These are phyloP conservation scores for Metschnikowia orientalis DNA, from an alignment of 805 yeast species.

Conservation along the genomic window DNA sequence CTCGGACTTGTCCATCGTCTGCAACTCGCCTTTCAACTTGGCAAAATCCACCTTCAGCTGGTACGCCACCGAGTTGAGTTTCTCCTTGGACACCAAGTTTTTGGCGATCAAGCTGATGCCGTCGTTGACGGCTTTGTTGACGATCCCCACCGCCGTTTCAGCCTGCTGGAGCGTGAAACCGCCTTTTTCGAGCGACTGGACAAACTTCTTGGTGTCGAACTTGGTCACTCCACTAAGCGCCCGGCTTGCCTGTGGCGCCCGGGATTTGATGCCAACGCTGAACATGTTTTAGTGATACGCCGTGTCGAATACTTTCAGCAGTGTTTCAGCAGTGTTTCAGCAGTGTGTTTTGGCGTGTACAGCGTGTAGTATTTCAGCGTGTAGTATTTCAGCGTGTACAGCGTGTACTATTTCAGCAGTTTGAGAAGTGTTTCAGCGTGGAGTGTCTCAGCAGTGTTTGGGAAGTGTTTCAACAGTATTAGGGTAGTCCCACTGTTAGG, in stretches of 20 bases:
- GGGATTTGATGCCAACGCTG: no score
- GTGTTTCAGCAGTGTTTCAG: no score
- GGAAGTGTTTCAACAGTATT: no score
- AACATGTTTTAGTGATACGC: no score
- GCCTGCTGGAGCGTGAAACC: constrained; percentile 70
- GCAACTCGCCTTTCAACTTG: constrained; percentile 86
- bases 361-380: no score
- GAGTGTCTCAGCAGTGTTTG: no score
- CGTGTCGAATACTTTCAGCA: no score
- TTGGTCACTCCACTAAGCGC: constrained; percentile 35
- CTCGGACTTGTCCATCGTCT: constrained; percentile 82
- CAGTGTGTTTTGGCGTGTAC: no score
- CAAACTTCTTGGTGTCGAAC: constrained; percentile 75
- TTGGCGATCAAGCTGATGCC: constrained; percentile 72
- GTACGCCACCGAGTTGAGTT: constrained; percentile 77
- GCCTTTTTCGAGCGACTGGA: constrained; percentile 62
- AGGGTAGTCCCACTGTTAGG: no score
- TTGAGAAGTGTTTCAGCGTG: no score
- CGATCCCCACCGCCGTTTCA: constrained; percentile 69
- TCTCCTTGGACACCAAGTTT: constrained; percentile 80
- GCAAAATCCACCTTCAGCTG: constrained; percentile 97
- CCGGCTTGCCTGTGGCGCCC: constrained; percentile 1
- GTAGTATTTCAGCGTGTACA: no score
- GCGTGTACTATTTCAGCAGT: no score
- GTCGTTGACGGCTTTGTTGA: constrained; percentile 71